Base-by-base conservation (phyloP, 2,329 filamentous ascomycete genomes). In the Myriosclerotinia duriaeana region DNA sequence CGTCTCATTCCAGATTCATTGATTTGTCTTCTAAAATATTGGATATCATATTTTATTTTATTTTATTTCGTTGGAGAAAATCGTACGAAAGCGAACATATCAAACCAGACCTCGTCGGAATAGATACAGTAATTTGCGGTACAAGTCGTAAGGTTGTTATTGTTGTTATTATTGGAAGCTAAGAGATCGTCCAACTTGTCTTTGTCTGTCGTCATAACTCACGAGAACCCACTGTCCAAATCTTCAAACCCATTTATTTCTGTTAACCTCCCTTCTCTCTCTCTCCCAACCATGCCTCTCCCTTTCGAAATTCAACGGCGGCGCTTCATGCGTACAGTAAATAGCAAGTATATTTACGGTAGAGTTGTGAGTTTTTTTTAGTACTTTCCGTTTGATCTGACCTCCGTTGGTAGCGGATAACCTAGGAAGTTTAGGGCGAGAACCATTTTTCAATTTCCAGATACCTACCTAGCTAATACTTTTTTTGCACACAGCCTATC, bases 291-390 rank as follows among this genome's bases (percentile, higher is more conserved):
- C 72, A 88, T 88, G 85, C 76, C 83, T 71, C 46, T 66, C 20
- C 64, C 55, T 11, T 85, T 84, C 82, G 83, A 87, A 76, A 79
- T 86, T 56, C 83, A 78, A 58, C 80, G 83, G 69, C 84, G 87
- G 74, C 85, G 87, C 72, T 78, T 91, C 74, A 78, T 86, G 74
- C 85, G 89, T 76, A 80, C 85, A 74, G 81, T 90, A 74, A 92
- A 90, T 75, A 87, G 82, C 77, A 88, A 88, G 78, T 92, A 87
- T 78, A 87, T 93, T 71, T 91, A 87, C 78, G 89, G 89, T 70
- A 85, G 85, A 77, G 81, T 92, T 75, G 90, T 93, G 83, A 76
- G 89, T 48, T 48, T 20, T 34, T 34, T 34, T 34, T 6, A 5
- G 30, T 34, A 5, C 30, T 34, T 34, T 34, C 30, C 30, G 30